phyloP scores from a whole-genome alignment of 768 basidiomycete genomes.

The Chlorophyllum brunneum region DNA sequence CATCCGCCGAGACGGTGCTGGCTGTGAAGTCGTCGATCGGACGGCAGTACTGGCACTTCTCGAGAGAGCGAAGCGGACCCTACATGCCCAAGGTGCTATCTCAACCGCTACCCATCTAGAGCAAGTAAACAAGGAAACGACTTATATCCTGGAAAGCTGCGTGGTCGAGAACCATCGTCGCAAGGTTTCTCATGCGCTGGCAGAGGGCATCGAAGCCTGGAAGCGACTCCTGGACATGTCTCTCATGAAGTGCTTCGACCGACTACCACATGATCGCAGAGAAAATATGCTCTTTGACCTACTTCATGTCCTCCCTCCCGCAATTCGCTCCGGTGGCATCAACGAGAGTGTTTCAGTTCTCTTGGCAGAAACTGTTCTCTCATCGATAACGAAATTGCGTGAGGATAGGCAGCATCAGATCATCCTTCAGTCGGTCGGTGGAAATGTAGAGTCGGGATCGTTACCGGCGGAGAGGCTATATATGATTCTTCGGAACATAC shows the following conservation, averaged over 20 bases:
- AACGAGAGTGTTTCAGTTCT: constrained; percentile 75
- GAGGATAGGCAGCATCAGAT: constrained; percentile 75
- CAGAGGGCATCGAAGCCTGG: constrained; percentile 79
- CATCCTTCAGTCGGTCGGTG: constrained; percentile 60
- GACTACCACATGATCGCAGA: constrained; percentile 74
- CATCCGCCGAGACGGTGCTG: constrained; percentile 59
- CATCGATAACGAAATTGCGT: constrained; percentile 83
- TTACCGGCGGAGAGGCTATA: constrained; percentile 80
- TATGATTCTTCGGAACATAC: constrained; percentile 64
- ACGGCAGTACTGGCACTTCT: constrained; percentile 70
- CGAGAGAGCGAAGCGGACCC: constrained; percentile 48
- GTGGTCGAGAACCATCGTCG: constrained; percentile 87
- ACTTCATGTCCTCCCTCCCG: constrained; percentile 73
- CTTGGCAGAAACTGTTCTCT: constrained; percentile 77
- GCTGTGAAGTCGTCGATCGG: constrained; percentile 83
- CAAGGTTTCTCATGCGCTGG: constrained; percentile 68
- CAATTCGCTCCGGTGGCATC: constrained; percentile 60
- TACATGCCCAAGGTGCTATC: constrained; percentile 67
- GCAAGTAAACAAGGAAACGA: constrained; percentile 63
- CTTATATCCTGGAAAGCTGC: constrained; percentile 79
- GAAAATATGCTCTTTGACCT: constrained; percentile 91
- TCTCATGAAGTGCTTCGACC: constrained; percentile 81
- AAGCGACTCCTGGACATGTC: constrained; percentile 79
- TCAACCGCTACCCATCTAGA: constrained; percentile 60
- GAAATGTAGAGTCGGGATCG: constrained; percentile 59